Percentiles rank a stretch among this genome's conserved stretches.
Evolutionary conservation across 305 asterid genomes (phyloP).

Genomic region (Fraxinus paxiana): DNA sequence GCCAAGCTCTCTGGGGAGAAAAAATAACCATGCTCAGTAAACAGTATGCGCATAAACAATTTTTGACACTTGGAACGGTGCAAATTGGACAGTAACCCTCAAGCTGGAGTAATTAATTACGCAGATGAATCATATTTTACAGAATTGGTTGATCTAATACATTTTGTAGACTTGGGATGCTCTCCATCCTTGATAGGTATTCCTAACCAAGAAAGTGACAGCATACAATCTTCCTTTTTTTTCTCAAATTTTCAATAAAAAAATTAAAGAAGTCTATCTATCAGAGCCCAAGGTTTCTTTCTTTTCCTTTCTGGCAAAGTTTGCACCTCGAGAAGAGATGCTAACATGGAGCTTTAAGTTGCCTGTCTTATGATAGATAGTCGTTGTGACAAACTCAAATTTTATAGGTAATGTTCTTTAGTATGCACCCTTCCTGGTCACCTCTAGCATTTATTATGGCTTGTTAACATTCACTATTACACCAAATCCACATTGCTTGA

Average conservation of each 20-base stretch:
- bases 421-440: background rate
- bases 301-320: background rate
- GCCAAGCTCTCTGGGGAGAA: conserved; percentile 34
- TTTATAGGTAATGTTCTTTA: background rate
- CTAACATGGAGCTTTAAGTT: background rate
- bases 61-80: background rate
- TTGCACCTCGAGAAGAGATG: background rate
- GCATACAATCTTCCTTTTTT: background rate
- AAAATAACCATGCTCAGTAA: background rate
- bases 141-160: background rate
- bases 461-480: background rate
- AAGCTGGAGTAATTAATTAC: background rate
- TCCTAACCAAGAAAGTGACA: background rate
- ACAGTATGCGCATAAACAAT: background rate
- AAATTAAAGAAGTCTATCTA: background rate
- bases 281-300: background rate
- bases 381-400: background rate
- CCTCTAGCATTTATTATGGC: background rate
- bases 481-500: background rate
- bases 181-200: background rate
- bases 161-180: background rate
- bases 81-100: background rate
- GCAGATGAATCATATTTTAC: background rate
- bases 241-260: background rate
- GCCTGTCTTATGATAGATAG: background rate